Evolutionary conservation across 257 asterid genomes (phyloP).

Genomic region (Sherardia arvensis): DNA sequence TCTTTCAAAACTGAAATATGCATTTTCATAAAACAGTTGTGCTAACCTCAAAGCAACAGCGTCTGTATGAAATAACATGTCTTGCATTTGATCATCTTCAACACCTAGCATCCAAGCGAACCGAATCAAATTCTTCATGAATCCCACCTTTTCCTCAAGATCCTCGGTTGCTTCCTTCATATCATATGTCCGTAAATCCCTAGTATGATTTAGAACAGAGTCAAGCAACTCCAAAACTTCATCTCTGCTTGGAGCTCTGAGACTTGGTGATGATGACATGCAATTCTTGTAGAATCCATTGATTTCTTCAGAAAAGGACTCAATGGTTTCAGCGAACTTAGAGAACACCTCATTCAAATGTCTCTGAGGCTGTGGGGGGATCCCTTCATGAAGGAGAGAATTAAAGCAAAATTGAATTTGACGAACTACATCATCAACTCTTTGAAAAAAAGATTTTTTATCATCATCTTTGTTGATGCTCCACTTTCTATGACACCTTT

Average conservation of each 20-base stretch:
- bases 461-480: not conserved
- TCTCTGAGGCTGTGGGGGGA: not conserved
- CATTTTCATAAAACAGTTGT: not conserved
- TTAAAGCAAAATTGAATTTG: not conserved
- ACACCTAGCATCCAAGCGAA: not conserved
- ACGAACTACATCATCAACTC: not conserved
- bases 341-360: not conserved
- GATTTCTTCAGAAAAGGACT: not conserved
- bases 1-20: not conserved
- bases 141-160: not conserved
- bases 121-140: conserved; percentile 5
- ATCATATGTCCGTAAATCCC: not conserved
- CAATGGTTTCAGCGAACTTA: not conserved
- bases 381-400: not conserved
- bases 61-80: not conserved
- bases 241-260: not conserved
- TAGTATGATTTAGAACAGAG: not conserved
- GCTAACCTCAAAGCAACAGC: not conserved
- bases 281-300: not conserved
- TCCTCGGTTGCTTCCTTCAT: not conserved
- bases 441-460: not conserved
- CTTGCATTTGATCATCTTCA: not conserved
- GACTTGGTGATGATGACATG: not conserved
- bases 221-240: not conserved
- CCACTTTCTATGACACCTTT: not conserved